Base-by-base conservation (phyloP, 805 yeast genomes). In the Isabelozyma heimii region DNA sequence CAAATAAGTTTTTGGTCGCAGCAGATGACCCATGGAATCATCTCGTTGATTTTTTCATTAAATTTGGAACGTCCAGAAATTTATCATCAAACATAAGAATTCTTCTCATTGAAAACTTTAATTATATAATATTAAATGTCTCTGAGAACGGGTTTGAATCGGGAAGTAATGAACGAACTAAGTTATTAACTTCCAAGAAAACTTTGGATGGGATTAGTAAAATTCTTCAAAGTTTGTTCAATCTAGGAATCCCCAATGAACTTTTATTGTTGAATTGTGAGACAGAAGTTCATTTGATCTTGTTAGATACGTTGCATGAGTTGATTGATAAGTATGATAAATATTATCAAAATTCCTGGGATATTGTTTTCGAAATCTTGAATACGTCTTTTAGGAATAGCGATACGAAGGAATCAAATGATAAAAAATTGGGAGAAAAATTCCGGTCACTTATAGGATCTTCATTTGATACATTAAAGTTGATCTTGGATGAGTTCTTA, bases 401-500 rank as follows among this genome's bases (percentile, higher is more conserved):
- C 16, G 51, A 53, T 0, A 13, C 10, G 10, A 13, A 30, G 35
- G 35, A 30, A 30, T 52, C 62, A 20, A 61, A 47, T 9, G 67
- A 66, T 42, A 52, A 54, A 46, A 67, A 74, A 2, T 66, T 80
- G 24, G 61, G 60, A 15, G 83, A 80, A 14, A 82, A 82, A 50
- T 68, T 79, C 24, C 66, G 69, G 17, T 75, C 76, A 4, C 74
- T 89, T 37, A 72, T 81, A 52, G 82, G 81, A 53, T 79, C 86
- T 0, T 83, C 96, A 0, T 94, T 90, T 68, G 91, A 85, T 48
- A 87, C 94, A 0, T 73, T 92, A 53, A 91, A 89, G 60, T 76
- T 91, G 46, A 83, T 92, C 16, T 76, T 95, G 51, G 95, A 90
- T 60, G 97, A 92, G 61, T 90, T 92, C 58, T 66, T 94, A 43